A percentile compares a stretch with the other conserved stretches of the same genome.
phyloP scores from a whole-genome alignment of 2,329 filamentous ascomycete species.

The Aspergillus niger region DNA sequence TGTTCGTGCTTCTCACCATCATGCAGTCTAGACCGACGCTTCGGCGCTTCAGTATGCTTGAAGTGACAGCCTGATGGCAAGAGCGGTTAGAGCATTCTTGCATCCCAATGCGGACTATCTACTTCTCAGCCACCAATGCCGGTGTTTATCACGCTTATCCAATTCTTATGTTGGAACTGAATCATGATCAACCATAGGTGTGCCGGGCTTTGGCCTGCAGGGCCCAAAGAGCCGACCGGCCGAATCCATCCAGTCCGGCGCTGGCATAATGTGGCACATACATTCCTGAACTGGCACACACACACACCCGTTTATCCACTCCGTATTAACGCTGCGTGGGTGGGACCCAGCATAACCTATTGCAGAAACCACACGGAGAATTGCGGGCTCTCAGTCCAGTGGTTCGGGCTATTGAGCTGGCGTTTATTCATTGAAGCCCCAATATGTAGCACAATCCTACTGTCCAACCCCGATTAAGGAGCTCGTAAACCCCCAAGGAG shows the following conservation, averaged over 20 bases:
- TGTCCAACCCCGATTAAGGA: background rate
- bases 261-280: conserved; percentile 1
- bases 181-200: background rate
- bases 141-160: background rate
- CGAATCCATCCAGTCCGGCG: background rate
- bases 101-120: background rate
- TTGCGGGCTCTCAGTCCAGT: conserved; percentile 21
- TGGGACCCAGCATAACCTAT: conserved; percentile 17
- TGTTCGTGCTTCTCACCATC: background rate
- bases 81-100: background rate
- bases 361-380: conserved; percentile 25
- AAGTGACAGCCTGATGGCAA: background rate
- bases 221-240: conserved; percentile 7
- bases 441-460: background rate
- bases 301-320: conserved; percentile 3
- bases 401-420: conserved; percentile 19
- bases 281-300: conserved; percentile 3
- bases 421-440: conserved; percentile 18
- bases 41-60: background rate
- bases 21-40: background rate
- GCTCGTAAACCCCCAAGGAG: background rate
- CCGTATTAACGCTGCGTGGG: conserved; percentile 8
- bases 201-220: conserved; percentile 1
- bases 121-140: background rate
- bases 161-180: background rate